Evolutionary conservation across 2,329 filamentous ascomycete genomes (phyloP).

Genomic region (Epichloe coenophiala): DNA sequence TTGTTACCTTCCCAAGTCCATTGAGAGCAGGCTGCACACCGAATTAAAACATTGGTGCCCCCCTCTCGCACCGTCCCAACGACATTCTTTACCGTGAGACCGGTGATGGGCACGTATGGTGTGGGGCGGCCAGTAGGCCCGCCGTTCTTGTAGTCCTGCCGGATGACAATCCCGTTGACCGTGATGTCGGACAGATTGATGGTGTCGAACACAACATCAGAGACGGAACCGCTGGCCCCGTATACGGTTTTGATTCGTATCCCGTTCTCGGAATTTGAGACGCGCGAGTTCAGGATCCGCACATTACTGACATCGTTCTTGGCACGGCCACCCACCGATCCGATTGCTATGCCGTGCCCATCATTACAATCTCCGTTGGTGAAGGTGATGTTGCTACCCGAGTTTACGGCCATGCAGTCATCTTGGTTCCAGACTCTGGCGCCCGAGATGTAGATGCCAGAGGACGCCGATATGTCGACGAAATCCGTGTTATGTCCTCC

Average conservation of each 20-base stretch:
- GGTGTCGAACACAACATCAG: neutral
- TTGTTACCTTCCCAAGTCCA: neutral
- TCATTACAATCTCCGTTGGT: fast-evolving
- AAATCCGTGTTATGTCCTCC: conserved; percentile 1
- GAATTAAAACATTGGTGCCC: neutral
- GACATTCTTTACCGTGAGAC: conserved; percentile 23
- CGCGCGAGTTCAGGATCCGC: neutral
- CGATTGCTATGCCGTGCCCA: neutral
- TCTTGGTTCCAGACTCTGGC: neutral
- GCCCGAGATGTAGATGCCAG: neutral
- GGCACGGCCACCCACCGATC: neutral
- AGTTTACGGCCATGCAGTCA: conserved; percentile 2
- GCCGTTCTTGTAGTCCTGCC: conserved; percentile 36
- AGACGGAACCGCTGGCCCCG: neutral
- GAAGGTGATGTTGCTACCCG: neutral
- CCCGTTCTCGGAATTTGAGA: neutral
- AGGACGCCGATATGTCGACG: neutral
- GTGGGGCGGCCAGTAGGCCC: conserved; percentile 30
- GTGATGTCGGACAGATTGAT: conserved; percentile 18
- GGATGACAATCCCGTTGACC: conserved; percentile 26
- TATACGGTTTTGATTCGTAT: neutral
- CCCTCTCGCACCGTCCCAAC: neutral
- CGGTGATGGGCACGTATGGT: conserved; percentile 35
- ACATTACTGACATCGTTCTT: neutral
- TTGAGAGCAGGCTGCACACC: neutral